A percentile compares a stretch with the other conserved stretches of the same genome.
These are phyloP conservation scores for Albatrellus ellisii DNA, from an alignment of 768 basidiomycete genomes.

Conservation along the genomic window DNA sequence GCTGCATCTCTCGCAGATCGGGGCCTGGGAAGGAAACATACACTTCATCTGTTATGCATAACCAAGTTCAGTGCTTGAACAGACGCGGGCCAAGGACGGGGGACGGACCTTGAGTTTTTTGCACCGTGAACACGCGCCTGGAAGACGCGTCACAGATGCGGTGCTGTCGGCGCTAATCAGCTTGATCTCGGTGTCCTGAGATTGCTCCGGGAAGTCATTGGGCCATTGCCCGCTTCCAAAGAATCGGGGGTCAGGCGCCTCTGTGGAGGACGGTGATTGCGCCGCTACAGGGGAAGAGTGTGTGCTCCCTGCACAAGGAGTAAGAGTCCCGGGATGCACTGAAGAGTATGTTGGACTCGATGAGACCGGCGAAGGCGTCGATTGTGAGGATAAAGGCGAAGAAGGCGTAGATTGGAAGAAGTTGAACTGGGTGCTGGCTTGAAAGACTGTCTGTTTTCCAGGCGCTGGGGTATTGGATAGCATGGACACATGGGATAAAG, in stretches of 20 bases:
- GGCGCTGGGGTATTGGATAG: no score
- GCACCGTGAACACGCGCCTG: constrained; percentile 18
- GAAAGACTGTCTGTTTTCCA: no score
- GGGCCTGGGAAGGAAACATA: constrained; percentile 7
- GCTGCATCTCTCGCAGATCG: constrained; percentile 10
- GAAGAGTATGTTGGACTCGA: background rate
- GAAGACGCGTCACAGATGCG: constrained; percentile 2
- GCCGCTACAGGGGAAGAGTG: background rate
- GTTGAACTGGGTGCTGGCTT: background rate
- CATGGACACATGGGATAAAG: no score
- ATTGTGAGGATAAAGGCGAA: background rate
- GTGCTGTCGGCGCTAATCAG: background rate
- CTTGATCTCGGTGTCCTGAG: background rate
- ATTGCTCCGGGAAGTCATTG: background rate
- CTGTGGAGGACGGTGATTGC: background rate
- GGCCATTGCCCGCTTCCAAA: background rate
- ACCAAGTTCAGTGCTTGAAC: background rate
- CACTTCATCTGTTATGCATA: constrained; percentile 7
- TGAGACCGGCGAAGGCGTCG: background rate
- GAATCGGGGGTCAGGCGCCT: background rate
- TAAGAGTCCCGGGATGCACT: no score
- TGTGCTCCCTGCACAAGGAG: background rate
- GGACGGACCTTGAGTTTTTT: constrained; percentile 16
- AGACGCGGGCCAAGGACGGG: background rate
- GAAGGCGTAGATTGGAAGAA: background rate